These are phyloP conservation scores for Adiantum capillusveneris DNA, from an alignment of 75 land plant species.

Conservation along the genomic window DNA sequence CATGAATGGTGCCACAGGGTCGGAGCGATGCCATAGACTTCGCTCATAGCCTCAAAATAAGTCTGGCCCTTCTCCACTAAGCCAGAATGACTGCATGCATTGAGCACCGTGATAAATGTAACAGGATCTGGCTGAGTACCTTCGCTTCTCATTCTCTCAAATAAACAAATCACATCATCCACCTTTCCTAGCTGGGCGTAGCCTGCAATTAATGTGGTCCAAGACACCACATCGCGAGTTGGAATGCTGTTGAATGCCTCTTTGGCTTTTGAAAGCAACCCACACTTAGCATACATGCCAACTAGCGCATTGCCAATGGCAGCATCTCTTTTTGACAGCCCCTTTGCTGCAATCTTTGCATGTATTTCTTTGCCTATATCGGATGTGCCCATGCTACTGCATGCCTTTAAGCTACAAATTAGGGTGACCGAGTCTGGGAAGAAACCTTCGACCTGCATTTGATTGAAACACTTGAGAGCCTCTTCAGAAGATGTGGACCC, in stretches of 20 bases:
- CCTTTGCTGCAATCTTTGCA: neutral
- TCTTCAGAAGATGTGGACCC: neutral
- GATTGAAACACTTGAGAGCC: neutral
- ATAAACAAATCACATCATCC: neutral
- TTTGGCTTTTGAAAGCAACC: neutral
- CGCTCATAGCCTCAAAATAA: too few species aligned
- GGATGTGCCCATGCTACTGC: slow-evolving; percentile 2
- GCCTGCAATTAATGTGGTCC: slow-evolving; percentile 8
- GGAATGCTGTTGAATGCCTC: neutral
- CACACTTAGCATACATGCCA: slow-evolving; percentile 17
- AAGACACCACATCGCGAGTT: slow-evolving; percentile 9
- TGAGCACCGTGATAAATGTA: slow-evolving; percentile 17
- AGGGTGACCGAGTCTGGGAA: neutral
- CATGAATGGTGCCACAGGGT: too few species aligned
- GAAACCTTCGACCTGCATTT: slow-evolving; percentile 1
- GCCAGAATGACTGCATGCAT: slow-evolving; percentile 28
- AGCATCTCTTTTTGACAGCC: neutral
- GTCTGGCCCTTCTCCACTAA: slow-evolving; percentile 14
- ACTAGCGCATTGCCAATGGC: neutral
- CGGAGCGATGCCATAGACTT: too few species aligned
- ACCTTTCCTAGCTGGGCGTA: slow-evolving; percentile 1
- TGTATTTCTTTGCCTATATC: slow-evolving; percentile 6
- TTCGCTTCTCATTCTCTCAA: slow-evolving; percentile 10
- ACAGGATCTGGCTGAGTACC: slow-evolving; percentile 17
- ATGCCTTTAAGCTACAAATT: neutral